A percentile compares a stretch with the other conserved stretches of the same genome.
Conservation (phyloP, 495 filamentous ascomycete genomes). For the Barbatosphaeria neglecta region DNA sequence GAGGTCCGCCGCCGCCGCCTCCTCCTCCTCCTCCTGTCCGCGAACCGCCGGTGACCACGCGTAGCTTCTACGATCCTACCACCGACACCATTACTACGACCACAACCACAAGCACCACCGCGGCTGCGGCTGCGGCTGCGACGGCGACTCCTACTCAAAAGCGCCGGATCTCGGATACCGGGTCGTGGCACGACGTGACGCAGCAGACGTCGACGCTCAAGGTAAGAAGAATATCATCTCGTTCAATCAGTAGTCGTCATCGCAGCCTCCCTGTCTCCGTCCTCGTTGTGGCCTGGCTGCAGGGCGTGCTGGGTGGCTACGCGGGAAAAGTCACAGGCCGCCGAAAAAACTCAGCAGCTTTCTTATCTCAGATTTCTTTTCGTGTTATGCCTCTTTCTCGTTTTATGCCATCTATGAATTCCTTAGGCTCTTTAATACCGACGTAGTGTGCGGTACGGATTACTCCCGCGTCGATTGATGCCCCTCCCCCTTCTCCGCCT, state of each 20-base stretch:
- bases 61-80: constrained; percentile 46
- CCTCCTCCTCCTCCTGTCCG: too few species aligned
- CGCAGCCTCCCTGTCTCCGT: background rate
- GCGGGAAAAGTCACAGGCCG: too few species aligned
- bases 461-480: background rate
- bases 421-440: too few species aligned
- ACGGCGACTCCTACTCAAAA: too few species aligned
- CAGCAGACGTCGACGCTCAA: constrained; percentile 27
- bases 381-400: background rate
- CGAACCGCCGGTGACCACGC: constrained; percentile 27
- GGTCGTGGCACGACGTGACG: constrained; percentile 22
- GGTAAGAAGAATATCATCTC: constrained; percentile 13
- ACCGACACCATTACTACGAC: constrained; percentile 28
- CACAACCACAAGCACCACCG: too few species aligned
- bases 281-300: too few species aligned
- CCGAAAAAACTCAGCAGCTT: too few species aligned
- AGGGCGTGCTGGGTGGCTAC: too few species aligned
- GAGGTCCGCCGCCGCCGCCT: constrained; percentile 26
- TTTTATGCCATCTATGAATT: background rate
- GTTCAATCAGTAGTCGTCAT: background rate
- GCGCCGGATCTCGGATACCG: constrained; percentile 32
- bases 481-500: background rate
- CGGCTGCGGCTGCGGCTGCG: too few species aligned
- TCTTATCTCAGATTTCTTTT: background rate
- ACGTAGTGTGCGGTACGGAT: too few species aligned